phyloP scores from a whole-genome alignment of 2,329 filamentous ascomycete species.

The Lachnellula occidentalis region DNA sequence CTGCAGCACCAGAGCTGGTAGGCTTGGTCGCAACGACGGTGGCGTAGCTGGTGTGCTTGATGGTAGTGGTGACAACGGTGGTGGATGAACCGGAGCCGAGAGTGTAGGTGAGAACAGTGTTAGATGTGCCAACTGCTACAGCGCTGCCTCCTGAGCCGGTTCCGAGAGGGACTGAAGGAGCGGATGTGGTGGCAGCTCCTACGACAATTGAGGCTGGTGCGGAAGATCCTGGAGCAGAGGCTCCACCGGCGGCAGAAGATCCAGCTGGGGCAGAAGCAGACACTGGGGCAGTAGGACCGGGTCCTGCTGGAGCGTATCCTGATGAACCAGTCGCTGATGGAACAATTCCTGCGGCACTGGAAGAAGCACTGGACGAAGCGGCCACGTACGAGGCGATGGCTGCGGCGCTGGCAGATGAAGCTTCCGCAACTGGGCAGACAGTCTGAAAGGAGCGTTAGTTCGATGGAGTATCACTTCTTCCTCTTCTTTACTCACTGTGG shows the following conservation, averaged over 20 bases:
- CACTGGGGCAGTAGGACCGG: slow-evolving; percentile 3
- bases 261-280: neutral
- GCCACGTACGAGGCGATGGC: slow-evolving; percentile 31
- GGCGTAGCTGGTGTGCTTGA: slow-evolving; percentile 35
- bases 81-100: slow-evolving; percentile 36
- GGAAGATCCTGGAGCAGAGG: neutral
- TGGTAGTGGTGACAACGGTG: slow-evolving; percentile 41
- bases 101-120: slow-evolving; percentile 36
- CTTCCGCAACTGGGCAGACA: slow-evolving; percentile 42
- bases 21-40: slow-evolving; percentile 25
- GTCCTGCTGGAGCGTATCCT: neutral
- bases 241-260: slow-evolving; percentile 1
- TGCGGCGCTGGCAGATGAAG: slow-evolving; percentile 36
- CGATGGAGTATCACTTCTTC: neutral
- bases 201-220: neutral
- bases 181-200: neutral
- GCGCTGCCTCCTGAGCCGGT: slow-evolving; percentile 3
- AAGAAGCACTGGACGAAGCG: slow-evolving; percentile 1
- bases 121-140: neutral
- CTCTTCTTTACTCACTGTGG: slow-evolving; percentile 31
- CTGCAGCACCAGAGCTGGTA: neutral
- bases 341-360: neutral
- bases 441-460: slow-evolving; percentile 29
- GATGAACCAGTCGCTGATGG: too few species aligned
- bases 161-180: slow-evolving; percentile 5